Percentiles rank a stretch among this genome's conserved stretches.
These are phyloP conservation scores for Rhipidocladum racemiflorum DNA, from an alignment of 176 grass and related monocot species.

Conservation along the genomic window DNA sequence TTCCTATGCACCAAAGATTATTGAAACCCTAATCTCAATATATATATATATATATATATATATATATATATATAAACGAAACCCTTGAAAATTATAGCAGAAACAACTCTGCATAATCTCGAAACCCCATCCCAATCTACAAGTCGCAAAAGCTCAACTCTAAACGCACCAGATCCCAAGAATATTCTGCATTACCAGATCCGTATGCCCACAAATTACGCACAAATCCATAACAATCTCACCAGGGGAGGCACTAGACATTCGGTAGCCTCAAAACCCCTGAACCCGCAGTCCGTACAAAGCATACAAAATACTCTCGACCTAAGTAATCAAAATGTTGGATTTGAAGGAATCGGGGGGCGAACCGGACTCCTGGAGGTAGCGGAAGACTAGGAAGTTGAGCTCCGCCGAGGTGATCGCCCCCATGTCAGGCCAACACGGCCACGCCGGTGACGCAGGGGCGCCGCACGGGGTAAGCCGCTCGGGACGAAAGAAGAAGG, in stretches of 20 bases:
- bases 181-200: background rate
- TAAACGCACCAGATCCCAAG: background rate
- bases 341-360: background rate
- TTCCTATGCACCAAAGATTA: background rate
- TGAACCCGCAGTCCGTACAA: background rate
- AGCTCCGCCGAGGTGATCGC: slow-evolving; percentile 74
- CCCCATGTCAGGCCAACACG: slow-evolving; percentile 45
- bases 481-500: background rate
- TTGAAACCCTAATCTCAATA: background rate
- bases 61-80: background rate
- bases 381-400: slow-evolving; percentile 91
- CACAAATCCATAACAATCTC: background rate
- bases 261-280: background rate
- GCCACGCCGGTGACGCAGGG: background rate
- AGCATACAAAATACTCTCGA: background rate
- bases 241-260: no score
- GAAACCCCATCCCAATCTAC: background rate
- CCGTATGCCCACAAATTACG: background rate
- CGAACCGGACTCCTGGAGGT: slow-evolving; percentile 91
- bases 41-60: background rate
- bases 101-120: background rate
- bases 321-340: background rate
- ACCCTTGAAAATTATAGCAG: background rate
- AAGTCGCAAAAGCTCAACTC: background rate
- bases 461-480: background rate